Conservation (phyloP, 108 stramenopile species). For the Pelagomonas calceolata region DNA sequence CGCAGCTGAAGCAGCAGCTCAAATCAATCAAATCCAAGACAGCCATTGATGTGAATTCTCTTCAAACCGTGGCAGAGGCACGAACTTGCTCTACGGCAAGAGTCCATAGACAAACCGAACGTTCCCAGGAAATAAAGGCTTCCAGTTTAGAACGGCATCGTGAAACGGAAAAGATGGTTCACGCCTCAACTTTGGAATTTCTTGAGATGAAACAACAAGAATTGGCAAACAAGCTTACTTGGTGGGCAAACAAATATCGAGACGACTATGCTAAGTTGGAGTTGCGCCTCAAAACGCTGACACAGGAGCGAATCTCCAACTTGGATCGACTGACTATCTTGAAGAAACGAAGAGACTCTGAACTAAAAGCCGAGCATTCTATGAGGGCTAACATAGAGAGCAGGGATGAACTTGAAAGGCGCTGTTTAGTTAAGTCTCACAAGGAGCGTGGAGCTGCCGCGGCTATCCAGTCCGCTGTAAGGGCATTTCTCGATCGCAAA, state of each 20-base stretch:
- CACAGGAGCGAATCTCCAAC: slow-evolving; percentile 1
- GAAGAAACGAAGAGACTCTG: slow-evolving; percentile 9
- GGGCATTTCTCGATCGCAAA: neutral
- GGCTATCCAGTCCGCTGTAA: neutral
- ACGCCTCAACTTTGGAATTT: neutral
- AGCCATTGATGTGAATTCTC: neutral
- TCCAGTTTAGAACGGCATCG: neutral
- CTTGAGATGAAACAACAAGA: neutral
- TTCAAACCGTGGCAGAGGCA: neutral
- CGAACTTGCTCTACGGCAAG: neutral
- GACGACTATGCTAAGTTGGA: neutral
- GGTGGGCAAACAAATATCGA: slow-evolving; percentile 5
- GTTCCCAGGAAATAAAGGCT: neutral
- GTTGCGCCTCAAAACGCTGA: neutral
- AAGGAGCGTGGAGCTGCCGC: slow-evolving; percentile 2
- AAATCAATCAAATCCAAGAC: neutral
- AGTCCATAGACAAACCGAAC: neutral
- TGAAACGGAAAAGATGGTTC: neutral
- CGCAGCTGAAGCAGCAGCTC: neutral
- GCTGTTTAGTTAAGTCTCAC: neutral
- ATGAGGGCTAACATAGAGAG: neutral
- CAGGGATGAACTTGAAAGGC: neutral
- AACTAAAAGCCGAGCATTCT: neutral
- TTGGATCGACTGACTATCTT: slow-evolving; percentile 2
- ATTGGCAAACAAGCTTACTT: neutral